Percentiles rank a stretch among this genome's conserved stretches.
These are phyloP conservation scores for Backusella luteola DNA, from an alignment of 192 early-diverging fungal species.

Conservation along the genomic window DNA sequence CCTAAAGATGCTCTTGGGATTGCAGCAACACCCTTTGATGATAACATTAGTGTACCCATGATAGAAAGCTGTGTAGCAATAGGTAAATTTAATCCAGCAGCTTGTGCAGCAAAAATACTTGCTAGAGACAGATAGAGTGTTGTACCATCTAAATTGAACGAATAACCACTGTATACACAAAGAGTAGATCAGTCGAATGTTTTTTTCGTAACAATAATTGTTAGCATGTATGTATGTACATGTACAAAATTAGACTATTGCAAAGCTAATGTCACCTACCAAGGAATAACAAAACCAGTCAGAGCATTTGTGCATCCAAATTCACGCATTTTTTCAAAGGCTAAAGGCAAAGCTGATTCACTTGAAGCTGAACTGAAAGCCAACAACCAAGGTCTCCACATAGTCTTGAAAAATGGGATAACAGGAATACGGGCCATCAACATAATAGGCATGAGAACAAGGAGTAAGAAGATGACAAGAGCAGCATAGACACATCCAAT, in stretches of 20 bases:
- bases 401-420: conserved; percentile 43
- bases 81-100: conserved; percentile 43
- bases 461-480: conserved; percentile 53
- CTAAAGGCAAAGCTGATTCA: conserved; percentile 67
- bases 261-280: background rate
- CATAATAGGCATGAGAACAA: conserved; percentile 58
- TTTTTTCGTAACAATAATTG: background rate
- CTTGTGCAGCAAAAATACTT: conserved; percentile 66
- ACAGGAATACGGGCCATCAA: conserved; percentile 52
- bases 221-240: too few species aligned
- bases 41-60: conserved; percentile 66
- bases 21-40: conserved; percentile 63
- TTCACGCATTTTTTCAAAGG: conserved; percentile 63
- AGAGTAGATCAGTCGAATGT: background rate
- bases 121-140: conserved; percentile 68
- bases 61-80: conserved; percentile 59
- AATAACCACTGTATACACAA: conserved; percentile 53
- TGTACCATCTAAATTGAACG: conserved; percentile 76
- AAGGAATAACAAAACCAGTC: conserved; percentile 63
- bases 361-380: conserved; percentile 72
- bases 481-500: conserved; percentile 62
- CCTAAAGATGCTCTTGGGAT: conserved; percentile 54
- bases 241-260: background rate
- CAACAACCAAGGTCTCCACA: conserved; percentile 60
- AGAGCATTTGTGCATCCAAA: conserved; percentile 68